Base-by-base conservation (phyloP, 2,329 filamentous ascomycete species). In the Epichloe bromicola region DNA sequence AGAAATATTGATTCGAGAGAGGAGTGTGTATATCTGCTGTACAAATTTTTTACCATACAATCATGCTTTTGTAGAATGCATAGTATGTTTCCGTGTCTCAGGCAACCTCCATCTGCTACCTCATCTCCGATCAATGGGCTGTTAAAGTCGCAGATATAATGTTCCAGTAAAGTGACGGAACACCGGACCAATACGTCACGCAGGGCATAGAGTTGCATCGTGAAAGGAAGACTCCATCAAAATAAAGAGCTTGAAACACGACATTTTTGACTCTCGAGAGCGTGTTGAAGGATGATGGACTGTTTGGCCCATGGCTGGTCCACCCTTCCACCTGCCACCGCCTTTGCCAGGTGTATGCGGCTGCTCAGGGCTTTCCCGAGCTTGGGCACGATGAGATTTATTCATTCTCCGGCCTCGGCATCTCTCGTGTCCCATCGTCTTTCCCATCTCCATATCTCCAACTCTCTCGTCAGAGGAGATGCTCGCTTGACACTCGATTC, bases 401-500 rank as follows among this genome's bases (percentile, higher is more conserved):
- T 37, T 38, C 34, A 20, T 45, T n/a, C 19, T 30, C 15, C 43
- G 40, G 30, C 50, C 42, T 47, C 52, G 50, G 39, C 41, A 39
- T 42, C 47, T 51, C 45, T 40, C 30, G 23, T 43, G 39, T 51
- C 48, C 49, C 48, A 34, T 51, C 51, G 45, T 48, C 51, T 53
- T 51, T 50, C 48, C 51, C 37, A 39, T 44, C 39, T 33, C 34
- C 38, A 37, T 20, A 33, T 37, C 41, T 33, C 36, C 40, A 43
- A 17, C 43, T 41, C 48, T 46, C 45, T 34, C 11, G 33, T 30
- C 36, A 23, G 23, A 11, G 30, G 46, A 44, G 51, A 52, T 41
- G 42, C 53, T 56, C 54, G 53, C 51, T 50, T 51, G 47, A 45
- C 41, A 26, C 42, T 50, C 47, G 39, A 49, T 51, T 59, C 58